phyloP scores from a whole-genome alignment of 306 rosid genomes.

The Pyrus bretschneideri region DNA sequence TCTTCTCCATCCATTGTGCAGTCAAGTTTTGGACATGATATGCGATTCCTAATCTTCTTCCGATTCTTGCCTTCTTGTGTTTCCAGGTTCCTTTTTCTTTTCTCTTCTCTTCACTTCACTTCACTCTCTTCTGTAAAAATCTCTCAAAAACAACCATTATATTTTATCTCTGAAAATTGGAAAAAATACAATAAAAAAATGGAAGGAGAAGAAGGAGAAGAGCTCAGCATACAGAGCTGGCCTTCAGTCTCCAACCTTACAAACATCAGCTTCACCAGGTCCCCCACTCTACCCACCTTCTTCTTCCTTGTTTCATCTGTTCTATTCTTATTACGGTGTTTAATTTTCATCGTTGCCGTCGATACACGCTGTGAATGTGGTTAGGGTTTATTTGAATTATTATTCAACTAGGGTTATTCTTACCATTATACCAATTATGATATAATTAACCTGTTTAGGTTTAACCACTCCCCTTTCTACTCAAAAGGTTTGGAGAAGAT shows the following conservation, averaged over 20 bases:
- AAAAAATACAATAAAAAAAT: conserved; percentile 6
- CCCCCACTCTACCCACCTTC: background rate
- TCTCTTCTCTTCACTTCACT: background rate
- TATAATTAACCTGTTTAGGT: background rate
- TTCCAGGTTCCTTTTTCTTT: background rate
- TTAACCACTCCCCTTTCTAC: background rate
- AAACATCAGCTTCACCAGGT: conserved; percentile 83
- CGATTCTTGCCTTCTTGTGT: no score
- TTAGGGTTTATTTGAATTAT: background rate
- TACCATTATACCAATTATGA: background rate
- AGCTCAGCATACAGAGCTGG: conserved; percentile 69
- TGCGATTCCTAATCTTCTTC: no score
- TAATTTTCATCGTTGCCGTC: no score
- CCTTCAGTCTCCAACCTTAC: conserved; percentile 75
- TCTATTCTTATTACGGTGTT: background rate
- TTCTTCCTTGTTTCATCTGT: background rate
- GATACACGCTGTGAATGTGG: background rate
- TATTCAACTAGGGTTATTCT: background rate
- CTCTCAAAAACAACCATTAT: background rate
- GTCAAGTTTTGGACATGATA: no score
- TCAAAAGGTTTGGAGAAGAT: no score
- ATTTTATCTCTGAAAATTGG: background rate
- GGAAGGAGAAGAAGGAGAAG: conserved; percentile 66
- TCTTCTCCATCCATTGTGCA: no score
- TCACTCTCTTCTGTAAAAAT: background rate